Evolutionary conservation across 2,329 filamentous ascomycete species (phyloP).

Genomic region (Pseudomassariella vexata): DNA sequence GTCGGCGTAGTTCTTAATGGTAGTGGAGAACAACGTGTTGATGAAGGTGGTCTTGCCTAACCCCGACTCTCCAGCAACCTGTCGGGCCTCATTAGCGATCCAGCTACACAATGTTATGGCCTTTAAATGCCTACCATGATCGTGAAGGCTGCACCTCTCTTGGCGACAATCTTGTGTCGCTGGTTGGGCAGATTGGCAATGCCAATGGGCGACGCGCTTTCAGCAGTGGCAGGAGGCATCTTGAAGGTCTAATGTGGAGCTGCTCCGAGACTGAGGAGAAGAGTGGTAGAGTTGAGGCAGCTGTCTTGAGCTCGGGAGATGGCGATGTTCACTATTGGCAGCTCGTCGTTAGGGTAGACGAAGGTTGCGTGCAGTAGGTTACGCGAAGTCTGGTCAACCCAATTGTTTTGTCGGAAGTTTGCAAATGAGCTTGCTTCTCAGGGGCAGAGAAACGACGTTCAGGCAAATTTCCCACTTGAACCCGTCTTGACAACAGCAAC

Average conservation of each 20-base stretch:
- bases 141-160: constrained; percentile 94
- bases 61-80: constrained; percentile 98
- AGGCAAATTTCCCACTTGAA: no score
- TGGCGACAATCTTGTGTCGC: constrained; percentile 69
- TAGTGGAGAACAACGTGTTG: constrained; percentile 99
- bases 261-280: no score
- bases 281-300: no score
- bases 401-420: no score
- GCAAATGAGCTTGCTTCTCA: no score
- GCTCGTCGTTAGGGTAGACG: no score
- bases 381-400: no score
- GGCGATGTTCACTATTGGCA: no score
- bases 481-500: no score
- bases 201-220: constrained; percentile 64
- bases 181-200: constrained; percentile 69
- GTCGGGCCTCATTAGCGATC: constrained; percentile 11
- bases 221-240: constrained; percentile 57
- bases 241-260: constrained; percentile 26
- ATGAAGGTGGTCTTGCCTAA: constrained; percentile 99
- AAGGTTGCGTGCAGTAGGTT: no score
- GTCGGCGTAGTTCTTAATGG: constrained; percentile 99
- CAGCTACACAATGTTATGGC: background rate
- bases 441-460: no score
- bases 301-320: no score
- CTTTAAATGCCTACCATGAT: constrained; percentile 74